Conservation (phyloP, 2,329 filamentous ascomycete genomes). For the Colletotrichum somersetense region DNA sequence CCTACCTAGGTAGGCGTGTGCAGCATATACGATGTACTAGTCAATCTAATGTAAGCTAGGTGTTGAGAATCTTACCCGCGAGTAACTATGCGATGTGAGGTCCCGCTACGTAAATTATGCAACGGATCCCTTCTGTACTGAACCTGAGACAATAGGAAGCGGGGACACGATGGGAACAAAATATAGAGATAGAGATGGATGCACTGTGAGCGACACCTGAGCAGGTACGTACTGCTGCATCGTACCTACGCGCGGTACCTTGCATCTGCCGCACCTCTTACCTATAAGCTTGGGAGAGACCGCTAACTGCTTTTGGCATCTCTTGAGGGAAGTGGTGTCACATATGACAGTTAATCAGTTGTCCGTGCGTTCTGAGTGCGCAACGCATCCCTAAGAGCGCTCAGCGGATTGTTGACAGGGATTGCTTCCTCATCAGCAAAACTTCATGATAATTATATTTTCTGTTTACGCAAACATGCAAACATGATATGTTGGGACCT, state of each 20-base stretch:
- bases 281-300: background rate
- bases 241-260: background rate
- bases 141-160: background rate
- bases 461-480: background rate
- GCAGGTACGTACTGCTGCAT: background rate
- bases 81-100: background rate
- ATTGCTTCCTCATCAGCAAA: background rate
- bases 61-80: too few species aligned
- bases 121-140: background rate
- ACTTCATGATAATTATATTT: background rate
- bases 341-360: background rate
- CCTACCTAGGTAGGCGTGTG: too few species aligned
- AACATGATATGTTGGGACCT: background rate
- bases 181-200: background rate
- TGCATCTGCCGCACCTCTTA: background rate
- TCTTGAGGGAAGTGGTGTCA: background rate
- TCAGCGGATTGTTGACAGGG: background rate
- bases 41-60: too few species aligned
- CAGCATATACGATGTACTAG: too few species aligned
- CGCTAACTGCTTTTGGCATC: constrained; percentile 1
- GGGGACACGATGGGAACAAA: background rate
- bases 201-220: background rate
- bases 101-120: background rate
- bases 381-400: background rate
- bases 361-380: background rate